These are phyloP conservation scores for Fagus crenata DNA, from an alignment of 306 rosid species.

Conservation along the genomic window DNA sequence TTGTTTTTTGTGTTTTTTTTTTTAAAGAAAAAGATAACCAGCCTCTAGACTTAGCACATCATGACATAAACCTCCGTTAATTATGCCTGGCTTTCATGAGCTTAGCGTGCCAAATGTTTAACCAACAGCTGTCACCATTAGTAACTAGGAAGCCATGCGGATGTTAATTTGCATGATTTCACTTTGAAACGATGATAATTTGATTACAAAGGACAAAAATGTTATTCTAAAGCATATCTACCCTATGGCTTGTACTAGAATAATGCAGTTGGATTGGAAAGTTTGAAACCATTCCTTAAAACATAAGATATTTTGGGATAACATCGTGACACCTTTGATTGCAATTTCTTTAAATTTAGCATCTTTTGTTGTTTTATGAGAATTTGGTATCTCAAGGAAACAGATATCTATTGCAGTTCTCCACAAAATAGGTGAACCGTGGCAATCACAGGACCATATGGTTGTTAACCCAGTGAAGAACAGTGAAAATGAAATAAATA, in stretches of 20 bases:
- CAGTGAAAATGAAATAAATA: background rate
- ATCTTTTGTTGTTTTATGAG: background rate
- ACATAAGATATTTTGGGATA: background rate
- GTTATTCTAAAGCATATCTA: background rate
- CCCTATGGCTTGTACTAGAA: too few relatives aligned
- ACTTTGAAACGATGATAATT: background rate
- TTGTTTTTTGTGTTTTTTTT: too few relatives aligned
- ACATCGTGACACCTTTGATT: background rate
- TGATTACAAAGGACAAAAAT: background rate
- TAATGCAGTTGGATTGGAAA: too few relatives aligned
- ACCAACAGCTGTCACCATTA: too few relatives aligned
- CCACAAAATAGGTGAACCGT: slow-evolving; percentile 3
- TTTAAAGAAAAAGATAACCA: too few relatives aligned
- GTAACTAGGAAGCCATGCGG: background rate
- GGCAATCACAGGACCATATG: slow-evolving; percentile 37
- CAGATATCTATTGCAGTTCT: slow-evolving; percentile 7
- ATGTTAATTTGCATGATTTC: background rate
- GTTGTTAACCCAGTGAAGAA: background rate
- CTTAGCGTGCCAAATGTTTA: too few relatives aligned
- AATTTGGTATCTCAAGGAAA: slow-evolving; percentile 4
- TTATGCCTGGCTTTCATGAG: too few relatives aligned
- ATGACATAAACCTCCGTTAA: too few relatives aligned
- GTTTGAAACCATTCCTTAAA: background rate
- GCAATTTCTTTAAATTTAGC: too few relatives aligned
- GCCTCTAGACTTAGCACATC: too few relatives aligned